Evolutionary conservation across 148 eudicot species (phyloP), one percentile per base, ranked within the genome.

Genomic region (Vaccinium myrtillus): DNA sequence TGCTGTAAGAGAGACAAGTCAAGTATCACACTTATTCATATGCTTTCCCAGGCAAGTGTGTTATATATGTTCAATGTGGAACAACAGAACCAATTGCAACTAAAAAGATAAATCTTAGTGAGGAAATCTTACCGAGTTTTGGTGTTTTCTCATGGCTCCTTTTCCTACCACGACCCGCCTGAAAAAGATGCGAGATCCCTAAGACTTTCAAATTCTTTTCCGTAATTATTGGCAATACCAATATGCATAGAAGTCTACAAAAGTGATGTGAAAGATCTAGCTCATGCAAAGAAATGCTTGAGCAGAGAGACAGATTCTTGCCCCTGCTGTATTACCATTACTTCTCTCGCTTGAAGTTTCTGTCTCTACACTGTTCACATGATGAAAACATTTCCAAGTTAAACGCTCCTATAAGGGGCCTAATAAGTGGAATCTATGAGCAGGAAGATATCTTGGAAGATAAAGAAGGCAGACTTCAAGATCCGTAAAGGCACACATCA

Each of bases 301-400:
- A 58, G 65, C 61, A 79, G 23, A 71, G 78, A 69, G 75, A 69
- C 82, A 79, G 55, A 67, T 81, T 69, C 94, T 86, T 86, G 94
- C 99, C 91, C 90, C 90, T 69, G 92, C 85, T 39, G 95, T 91
- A 85, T 89, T 91, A 30, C 92, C 96, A 88, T 92, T 93, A 90
- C 98, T 97, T 90, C 96, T 95, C 88, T 92, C 92, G 85, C 96
- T 95, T 78, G 95, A 95, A 85, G 93, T 97, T 88, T 93, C 98
- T 76, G 92, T 93, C 87, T 95, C 98, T 71, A 86, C 86, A 86
- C 99, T 96, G 94, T 85, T 86, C 82, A 85, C 32, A 61, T 27
- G 58, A 56, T 49, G n/a, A 85, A 39, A 80, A 82, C 48, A 55
- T 39, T 30, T 23, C 18, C 49, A 46, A 56, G 23, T 78, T 48